These are phyloP conservation scores for Plectranthus barbatus DNA, from an alignment of 257 asterid species.

Conservation along the genomic window DNA sequence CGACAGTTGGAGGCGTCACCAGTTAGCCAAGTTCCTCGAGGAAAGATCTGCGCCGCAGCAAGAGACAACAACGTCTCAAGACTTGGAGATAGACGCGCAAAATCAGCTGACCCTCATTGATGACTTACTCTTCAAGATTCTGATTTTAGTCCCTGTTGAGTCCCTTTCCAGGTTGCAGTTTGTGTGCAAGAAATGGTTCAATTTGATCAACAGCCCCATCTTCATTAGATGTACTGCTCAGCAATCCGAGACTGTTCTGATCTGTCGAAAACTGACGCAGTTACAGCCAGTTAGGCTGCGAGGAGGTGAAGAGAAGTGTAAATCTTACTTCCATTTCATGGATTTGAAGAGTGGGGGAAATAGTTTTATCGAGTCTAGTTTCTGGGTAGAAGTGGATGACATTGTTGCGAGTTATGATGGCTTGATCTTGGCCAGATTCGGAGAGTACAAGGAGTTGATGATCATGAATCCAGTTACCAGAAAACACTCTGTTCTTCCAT, in stretches of 20 bases:
- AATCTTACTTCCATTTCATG: conserved; percentile 24
- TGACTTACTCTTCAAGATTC: conserved; percentile 27
- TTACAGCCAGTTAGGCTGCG: background rate
- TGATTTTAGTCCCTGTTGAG: conserved; percentile 29
- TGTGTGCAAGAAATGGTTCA: conserved; percentile 31
- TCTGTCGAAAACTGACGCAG: background rate
- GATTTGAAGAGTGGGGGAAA: conserved; percentile 16
- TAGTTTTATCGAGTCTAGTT: conserved; percentile 9
- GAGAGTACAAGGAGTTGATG: conserved; percentile 3
- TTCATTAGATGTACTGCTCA: conserved; percentile 20
- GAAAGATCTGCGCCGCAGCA: background rate
- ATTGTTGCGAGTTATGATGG: conserved; percentile 31
- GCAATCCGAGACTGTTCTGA: conserved; percentile 26
- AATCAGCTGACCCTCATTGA: conserved; percentile 4
- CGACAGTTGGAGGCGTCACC: background rate
- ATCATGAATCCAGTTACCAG: conserved; percentile 24
- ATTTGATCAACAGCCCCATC: conserved; percentile 19
- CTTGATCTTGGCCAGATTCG: conserved; percentile 12
- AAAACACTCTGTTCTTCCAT: conserved; percentile 18
- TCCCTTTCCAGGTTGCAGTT: conserved; percentile 27
- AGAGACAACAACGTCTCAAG: background rate
- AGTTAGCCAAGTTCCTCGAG: conserved; percentile 4
- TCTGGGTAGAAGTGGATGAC: background rate
- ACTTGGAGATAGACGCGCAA: background rate
- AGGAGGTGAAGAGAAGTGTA: background rate